Evolutionary conservation across 2,329 filamentous ascomycete genomes (phyloP), one percentile per base, ranked within the genome.

Genomic region (Dactylella cylindrospora): DNA sequence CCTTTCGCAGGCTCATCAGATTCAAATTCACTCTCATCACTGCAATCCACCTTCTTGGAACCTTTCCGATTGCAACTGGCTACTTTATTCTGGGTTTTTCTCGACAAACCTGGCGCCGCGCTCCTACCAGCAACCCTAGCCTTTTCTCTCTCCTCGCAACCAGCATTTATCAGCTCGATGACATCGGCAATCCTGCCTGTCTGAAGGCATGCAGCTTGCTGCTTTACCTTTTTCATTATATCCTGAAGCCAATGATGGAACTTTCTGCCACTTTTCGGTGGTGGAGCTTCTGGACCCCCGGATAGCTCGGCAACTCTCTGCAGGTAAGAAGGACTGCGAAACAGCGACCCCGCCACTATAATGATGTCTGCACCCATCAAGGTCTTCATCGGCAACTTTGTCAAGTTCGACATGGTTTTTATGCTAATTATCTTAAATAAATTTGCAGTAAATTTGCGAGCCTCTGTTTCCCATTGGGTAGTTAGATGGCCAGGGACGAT

Each of bases 391-490:
- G 70, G 76, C 4, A 73, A 67, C 1, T 69, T 70, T n/a, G 70
- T 67, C 2, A 84, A 70, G 5, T 76, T 69, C 2, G 39, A 44
- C 3, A 72, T 65, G 0, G 62, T 73, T 12, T 72, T 71, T 35
- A 84, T 74, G 0, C 74, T 62, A 1, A 81, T 38, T 2, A 83
- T 71, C 2, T 71, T 72, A 66, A 76, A 76, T 33, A 43, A 10
- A 0, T 50, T 64, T 2, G 71, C 73, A 2, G 80, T 69, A 67
- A 79, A 82, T 44, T 79, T 79, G 2, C 66, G 40, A 10, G 81
- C 76, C 64, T 86, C 83, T 0, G 70, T 68, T 6, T 68, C 67
- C 84, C 84, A 86, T 67, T 86, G 84, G 4, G 73, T 67, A 1
- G 78, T 71, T 3, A 86, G 72, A 41, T 79, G 77, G 0, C 69